phyloP scores from a whole-genome alignment of 768 basidiomycete genomes.

The Rhodotorula babjevae region DNA sequence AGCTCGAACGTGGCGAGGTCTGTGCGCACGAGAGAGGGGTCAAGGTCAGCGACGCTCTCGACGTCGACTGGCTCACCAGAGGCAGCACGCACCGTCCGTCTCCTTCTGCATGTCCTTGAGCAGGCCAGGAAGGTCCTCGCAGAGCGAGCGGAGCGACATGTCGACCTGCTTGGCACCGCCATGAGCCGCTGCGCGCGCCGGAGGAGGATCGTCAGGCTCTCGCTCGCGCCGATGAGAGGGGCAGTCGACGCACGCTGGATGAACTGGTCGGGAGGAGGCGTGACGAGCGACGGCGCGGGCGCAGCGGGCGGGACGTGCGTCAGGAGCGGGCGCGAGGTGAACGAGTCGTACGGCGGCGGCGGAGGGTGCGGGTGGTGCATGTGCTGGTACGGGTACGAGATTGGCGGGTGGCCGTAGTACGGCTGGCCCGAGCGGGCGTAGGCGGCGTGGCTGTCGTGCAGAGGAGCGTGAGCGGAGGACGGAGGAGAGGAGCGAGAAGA shows the following conservation, averaged over 20 bases:
- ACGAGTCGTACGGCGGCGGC: not conserved
- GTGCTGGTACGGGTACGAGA: too few relatives aligned
- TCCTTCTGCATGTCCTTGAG: not conserved
- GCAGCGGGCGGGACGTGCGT: not conserved
- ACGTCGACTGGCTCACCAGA: too few relatives aligned
- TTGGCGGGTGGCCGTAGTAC: not conserved
- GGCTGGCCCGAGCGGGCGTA: not conserved
- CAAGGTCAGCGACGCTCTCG: not conserved
- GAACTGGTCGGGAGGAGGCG: not conserved
- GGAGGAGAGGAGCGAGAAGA: not conserved
- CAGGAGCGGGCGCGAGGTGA: slow-evolving; percentile 1
- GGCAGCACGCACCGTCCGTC: slow-evolving; percentile 8
- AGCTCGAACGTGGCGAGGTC: slow-evolving; percentile 19
- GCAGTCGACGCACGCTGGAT: not conserved
- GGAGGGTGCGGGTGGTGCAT: not conserved
- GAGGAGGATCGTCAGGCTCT: too few relatives aligned
- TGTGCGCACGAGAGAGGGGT: not conserved
- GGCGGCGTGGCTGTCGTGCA: not conserved
- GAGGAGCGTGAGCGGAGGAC: not conserved
- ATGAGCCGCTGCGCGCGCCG: not conserved
- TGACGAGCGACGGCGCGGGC: not conserved
- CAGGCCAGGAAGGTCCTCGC: not conserved
- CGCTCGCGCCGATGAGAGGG: not conserved
- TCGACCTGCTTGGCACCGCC: not conserved
- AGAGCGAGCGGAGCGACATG: not conserved